Evolutionary conservation across 2,329 filamentous ascomycete genomes (phyloP), one percentile per base, ranked within the genome.

Genomic region (Claviceps purpurea): DNA sequence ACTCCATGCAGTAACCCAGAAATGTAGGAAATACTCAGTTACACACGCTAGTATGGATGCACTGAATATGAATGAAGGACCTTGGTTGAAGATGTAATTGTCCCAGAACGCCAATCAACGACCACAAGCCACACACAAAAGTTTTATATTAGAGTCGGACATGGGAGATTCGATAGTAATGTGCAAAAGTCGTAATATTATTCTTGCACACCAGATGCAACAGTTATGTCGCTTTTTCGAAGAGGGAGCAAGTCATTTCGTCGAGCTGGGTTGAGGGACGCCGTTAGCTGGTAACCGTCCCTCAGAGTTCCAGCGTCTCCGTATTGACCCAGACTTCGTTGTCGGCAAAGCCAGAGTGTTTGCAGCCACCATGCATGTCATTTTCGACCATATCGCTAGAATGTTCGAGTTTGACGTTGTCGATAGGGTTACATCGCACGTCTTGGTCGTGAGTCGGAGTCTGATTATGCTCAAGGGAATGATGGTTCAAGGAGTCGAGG

Each of bases 401-500:
- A 11, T 55, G 50, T 24, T 66, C 61, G 10, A 58, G 49, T 50
- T 68, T 65, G 34, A 61, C 50, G 38, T 50, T 56, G 16, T 53
- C 41, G 14, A 50, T 45, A 13, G 53, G 48, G 16, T 51, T 49
- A 2, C 13, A 49, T 20, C 46, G 54, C 20, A 52, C 53, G 18
- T 54, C 53, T 14, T 56, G 54, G 24, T 61, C 57, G 24, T 56
- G 56, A 24, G 52, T 40, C 18, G 56, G 37, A 10, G 34, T 47
- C 26, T 59, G 58, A 5, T 45, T 47, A 11, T 55, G 51, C 3
- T 63, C 58, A 11, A 50, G 52, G 20, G 49, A 52, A 18, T 60
- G 58, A 43, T 59, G 58, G 42, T 64, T 67, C 30, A 65, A 57
- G 8, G 65, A 56, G 11, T 62, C 61, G 51, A 69, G 66, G 5